These are phyloP conservation scores for Lentinus polychrous DNA, from an alignment of 1,284 basidiomycete genomes.

Conservation along the genomic window DNA sequence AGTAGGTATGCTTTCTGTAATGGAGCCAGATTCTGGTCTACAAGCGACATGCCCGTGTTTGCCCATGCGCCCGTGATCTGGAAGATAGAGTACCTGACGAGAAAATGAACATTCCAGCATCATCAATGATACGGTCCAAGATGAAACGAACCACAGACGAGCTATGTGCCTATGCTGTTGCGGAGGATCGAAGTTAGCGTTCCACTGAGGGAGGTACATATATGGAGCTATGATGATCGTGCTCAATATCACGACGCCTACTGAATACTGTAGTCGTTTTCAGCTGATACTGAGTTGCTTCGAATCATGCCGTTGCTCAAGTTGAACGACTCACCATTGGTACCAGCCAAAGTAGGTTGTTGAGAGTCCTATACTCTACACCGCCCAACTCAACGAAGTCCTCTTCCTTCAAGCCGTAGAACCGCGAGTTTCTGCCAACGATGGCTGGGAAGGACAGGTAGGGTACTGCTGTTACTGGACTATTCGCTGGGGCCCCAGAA, in stretches of 20 bases:
- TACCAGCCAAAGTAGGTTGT: conserved; percentile 74
- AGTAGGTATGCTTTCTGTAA: conserved; percentile 84
- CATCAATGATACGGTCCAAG: background rate
- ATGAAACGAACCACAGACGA: conserved; percentile 46
- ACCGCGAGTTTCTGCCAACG: conserved; percentile 84
- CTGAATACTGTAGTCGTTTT: conserved; percentile 50
- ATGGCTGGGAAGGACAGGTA: conserved; percentile 86
- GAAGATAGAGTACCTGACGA: conserved; percentile 76
- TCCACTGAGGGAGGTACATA: conserved; percentile 50
- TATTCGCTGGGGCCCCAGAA: conserved; percentile 25
- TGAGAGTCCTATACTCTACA: conserved; percentile 86
- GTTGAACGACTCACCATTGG: conserved; percentile 25
- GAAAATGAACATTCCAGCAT: background rate
- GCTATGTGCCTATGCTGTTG: conserved; percentile 46
- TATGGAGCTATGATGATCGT: conserved; percentile 72
- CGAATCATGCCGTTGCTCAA: background rate
- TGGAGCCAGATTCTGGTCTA: conserved; percentile 86
- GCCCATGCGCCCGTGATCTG: conserved; percentile 85
- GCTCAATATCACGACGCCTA: conserved; percentile 19
- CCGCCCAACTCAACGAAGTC: conserved; percentile 91
- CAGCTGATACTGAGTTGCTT: no score
- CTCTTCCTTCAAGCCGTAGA: conserved; percentile 73
- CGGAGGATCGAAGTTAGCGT: conserved; percentile 47
- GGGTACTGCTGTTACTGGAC: conserved; percentile 38
- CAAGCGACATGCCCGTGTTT: conserved; percentile 84